A percentile compares a stretch with the other conserved stretches of the same genome.
These are phyloP conservation scores for Colletotrichum scovillei DNA, from an alignment of 2,329 filamentous ascomycete species.

Conservation along the genomic window DNA sequence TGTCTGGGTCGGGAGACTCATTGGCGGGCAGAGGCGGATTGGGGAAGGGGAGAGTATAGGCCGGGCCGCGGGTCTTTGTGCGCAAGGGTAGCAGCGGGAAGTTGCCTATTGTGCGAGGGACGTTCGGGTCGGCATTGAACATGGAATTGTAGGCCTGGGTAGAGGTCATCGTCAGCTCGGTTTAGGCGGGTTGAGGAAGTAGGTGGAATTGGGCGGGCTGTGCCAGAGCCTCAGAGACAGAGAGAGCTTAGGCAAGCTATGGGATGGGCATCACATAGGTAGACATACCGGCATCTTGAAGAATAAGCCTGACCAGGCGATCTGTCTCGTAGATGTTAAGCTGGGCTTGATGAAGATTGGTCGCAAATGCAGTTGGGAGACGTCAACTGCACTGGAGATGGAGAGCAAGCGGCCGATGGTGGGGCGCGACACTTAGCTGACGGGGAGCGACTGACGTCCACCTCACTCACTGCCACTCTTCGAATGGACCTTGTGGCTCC, in stretches of 20 bases:
- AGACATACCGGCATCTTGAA: slow-evolving; percentile 60
- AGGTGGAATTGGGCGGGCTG: not conserved
- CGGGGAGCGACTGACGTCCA: slow-evolving; percentile 29
- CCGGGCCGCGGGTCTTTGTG: slow-evolving; percentile 94
- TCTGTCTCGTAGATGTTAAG: slow-evolving; percentile 35
- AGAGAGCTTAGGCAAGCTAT: not conserved
- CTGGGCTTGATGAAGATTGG: slow-evolving; percentile 29
- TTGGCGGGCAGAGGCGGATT: slow-evolving; percentile 66
- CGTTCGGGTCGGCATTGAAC: slow-evolving; percentile 85
- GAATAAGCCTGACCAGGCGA: slow-evolving; percentile 30
- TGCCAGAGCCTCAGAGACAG: not conserved
- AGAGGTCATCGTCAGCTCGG: slow-evolving; percentile 39
- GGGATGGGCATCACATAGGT: not conserved
- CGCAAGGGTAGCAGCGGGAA: slow-evolving; percentile 94
- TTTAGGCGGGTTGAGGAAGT: slow-evolving; percentile 2
- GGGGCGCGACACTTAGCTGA: slow-evolving; percentile 23
- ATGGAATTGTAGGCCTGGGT: slow-evolving; percentile 94
- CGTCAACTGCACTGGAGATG: slow-evolving; percentile 7
- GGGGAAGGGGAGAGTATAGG: slow-evolving; percentile 80
- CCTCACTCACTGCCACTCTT: not conserved
- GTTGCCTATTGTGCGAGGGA: slow-evolving; percentile 78
- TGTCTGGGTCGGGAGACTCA: slow-evolving; percentile 82
- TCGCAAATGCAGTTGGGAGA: slow-evolving; percentile 18
- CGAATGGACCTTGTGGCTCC: not conserved
- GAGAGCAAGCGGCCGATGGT: slow-evolving; percentile 21